Conservation (phyloP, 2,329 filamentous ascomycete species). For the Fonsecaea erecta region DNA sequence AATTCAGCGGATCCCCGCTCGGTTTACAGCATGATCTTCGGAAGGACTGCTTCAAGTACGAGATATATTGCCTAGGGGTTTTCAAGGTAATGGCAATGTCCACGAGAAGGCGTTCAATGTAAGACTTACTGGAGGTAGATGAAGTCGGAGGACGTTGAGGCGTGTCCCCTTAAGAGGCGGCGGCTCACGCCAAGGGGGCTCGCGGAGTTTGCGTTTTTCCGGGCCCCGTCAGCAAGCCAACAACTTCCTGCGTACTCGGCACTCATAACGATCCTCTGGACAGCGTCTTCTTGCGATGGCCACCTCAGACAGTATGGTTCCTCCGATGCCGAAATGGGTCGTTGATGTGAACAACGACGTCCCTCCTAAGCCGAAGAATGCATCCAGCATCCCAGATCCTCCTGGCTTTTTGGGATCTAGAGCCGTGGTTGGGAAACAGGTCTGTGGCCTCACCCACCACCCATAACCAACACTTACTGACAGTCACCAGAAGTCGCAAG, state of each 20-base stretch:
- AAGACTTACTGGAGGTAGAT: slow-evolving; percentile 1
- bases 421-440: slow-evolving; percentile 62
- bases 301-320: slow-evolving; percentile 34
- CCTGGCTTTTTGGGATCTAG: slow-evolving; percentile 73
- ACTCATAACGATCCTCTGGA: too few relatives aligned
- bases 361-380: slow-evolving; percentile 66
- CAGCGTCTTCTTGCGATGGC: slow-evolving; percentile 16
- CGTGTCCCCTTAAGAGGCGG: not conserved
- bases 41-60: not conserved
- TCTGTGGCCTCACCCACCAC: slow-evolving; percentile 12
- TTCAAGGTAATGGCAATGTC: not conserved
- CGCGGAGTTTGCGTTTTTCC: slow-evolving; percentile 11
- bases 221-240: slow-evolving; percentile 6
- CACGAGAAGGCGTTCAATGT: not conserved
- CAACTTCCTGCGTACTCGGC: not conserved
- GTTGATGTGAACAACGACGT: slow-evolving; percentile 75
- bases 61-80: not conserved
- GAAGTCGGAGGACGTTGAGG: not conserved
- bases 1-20: slow-evolving; percentile 1
- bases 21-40: slow-evolving; percentile 2
- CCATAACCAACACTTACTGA: slow-evolving; percentile 10
- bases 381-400: slow-evolving; percentile 74
- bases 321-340: slow-evolving; percentile 77
- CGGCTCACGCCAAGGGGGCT: slow-evolving; percentile 6
- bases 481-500: slow-evolving; percentile 39